Evolutionary conservation across 2,329 filamentous ascomycete species (phyloP), one percentile per base, ranked within the genome.

Genomic region (Cytospora piceicola): DNA sequence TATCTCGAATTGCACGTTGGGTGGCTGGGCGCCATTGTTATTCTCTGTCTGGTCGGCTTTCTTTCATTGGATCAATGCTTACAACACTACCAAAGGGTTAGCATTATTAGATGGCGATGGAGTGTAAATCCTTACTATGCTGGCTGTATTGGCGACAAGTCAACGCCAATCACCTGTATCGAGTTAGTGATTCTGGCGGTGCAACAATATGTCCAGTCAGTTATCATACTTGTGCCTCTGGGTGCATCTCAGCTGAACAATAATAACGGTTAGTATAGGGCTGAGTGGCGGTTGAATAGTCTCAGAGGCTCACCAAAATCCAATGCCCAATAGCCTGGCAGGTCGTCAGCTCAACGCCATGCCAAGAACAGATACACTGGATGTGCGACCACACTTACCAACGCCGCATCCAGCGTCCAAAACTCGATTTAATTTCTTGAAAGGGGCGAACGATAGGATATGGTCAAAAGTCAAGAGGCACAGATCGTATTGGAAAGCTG

Each of bases 391-490:
- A 42, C 46, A 63, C 68, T 62, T 78, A 65, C 81, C 81, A 11
- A 81, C 82, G 12, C 82, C 82, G 4, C 82, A 84, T 1, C 82
- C 83, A 22, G 84, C 74, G 69, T 84, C 83, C n/a, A 84, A 73
- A 24, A 79, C 78, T 36, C 79, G 74, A 59, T 77, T 77, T 0
- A 77, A 75, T 15, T 77, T 74, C 4, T 75, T 69, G 20, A 84
- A 69, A 0, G 82, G 82, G 2, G 82, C 78, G 58, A 82, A 76
- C 68, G 77, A 78, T 12, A 83, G 76, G 52, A 75, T 76, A 51
- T 80, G 80, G 58, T 76, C 76, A 62, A 81, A 80, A 0, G 79
- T 79, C 65, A 81, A 71, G 6, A 77, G 76, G 65, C 81, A 79
- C 29, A 75, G 64, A 27, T 74, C 69, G 61, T 80, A 78, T 60